Conservation (phyloP, 257 asterid genomes). For the Haberlea rhodopensis region DNA sequence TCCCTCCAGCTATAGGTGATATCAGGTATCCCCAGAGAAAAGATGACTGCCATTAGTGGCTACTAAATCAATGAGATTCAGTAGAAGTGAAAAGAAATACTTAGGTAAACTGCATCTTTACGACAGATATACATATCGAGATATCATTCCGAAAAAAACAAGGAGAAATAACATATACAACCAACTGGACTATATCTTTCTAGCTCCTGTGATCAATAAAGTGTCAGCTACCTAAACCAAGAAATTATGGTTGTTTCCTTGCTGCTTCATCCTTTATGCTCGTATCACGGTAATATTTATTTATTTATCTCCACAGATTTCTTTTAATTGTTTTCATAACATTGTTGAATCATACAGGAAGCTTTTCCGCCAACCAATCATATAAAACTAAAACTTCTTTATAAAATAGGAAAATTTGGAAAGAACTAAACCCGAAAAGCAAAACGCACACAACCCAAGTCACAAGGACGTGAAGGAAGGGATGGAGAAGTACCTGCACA, state of each 20-base stretch:
- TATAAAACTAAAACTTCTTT: neutral
- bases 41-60: slow-evolving; percentile 88
- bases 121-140: neutral
- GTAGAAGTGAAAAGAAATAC: slow-evolving; percentile 18
- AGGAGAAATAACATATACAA: neutral
- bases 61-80: slow-evolving; percentile 43
- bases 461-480: neutral
- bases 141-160: neutral
- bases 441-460: slow-evolving; percentile 12
- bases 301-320: neutral
- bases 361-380: neutral
- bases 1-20: slow-evolving; percentile 97
- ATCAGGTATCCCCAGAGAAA: slow-evolving; percentile 98
- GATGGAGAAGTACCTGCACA: slow-evolving; percentile 62
- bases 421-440: neutral
- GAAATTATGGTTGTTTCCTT: neutral
- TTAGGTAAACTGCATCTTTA: slow-evolving; percentile 18
- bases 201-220: neutral
- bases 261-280: neutral
- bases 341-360: neutral
- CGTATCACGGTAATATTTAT: neutral
- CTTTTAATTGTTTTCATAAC: neutral
- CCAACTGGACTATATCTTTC: neutral
- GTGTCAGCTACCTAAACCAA: neutral
- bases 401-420: neutral